Percentiles rank a stretch among this genome's conserved stretches.
phyloP scores from a whole-genome alignment of 306 rosid genomes.

The Prosopis cineraria region DNA sequence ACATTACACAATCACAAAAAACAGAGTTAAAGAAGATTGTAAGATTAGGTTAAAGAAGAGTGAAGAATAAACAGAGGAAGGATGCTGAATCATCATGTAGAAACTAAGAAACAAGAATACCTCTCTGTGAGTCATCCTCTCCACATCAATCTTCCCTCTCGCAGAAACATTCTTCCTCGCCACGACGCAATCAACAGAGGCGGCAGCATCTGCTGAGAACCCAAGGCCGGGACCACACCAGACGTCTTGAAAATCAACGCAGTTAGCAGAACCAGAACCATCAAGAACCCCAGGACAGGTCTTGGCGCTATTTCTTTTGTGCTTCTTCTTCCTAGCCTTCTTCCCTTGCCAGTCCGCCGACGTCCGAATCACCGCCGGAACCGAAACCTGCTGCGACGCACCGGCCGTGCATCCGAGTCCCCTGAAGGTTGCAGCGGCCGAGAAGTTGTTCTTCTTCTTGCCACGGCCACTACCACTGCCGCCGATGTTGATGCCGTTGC shows the following conservation, averaged over 20 bases:
- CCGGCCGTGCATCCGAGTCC: constrained; percentile 79
- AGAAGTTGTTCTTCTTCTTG: constrained; percentile 57
- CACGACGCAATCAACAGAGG: constrained; percentile 80
- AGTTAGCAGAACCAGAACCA: constrained; percentile 39
- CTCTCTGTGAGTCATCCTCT: constrained; percentile 65
- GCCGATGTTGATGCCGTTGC: constrained; percentile 5
- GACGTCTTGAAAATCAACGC: constrained; percentile 79
- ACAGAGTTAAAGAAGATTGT: background rate
- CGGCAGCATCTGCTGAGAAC: constrained; percentile 64
- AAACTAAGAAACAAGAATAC: constrained; percentile 38
- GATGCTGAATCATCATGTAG: background rate
- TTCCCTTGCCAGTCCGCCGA: constrained; percentile 84
- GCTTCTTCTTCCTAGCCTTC: constrained; percentile 61
- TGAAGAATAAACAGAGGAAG: background rate
- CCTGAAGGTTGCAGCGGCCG: constrained; percentile 60
- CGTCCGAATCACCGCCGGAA: constrained; percentile 73
- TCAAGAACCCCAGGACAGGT: constrained; percentile 46
- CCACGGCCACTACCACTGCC: constrained; percentile 5
- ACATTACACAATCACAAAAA: background rate
- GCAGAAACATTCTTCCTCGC: constrained; percentile 64
- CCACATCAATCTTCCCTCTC: constrained; percentile 77
- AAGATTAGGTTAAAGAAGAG: background rate
- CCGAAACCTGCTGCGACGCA: constrained; percentile 81
- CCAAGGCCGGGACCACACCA: constrained; percentile 98
- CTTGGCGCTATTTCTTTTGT: constrained; percentile 39